Percentiles rank a stretch among this genome's conserved stretches.
Evolutionary conservation across 768 basidiomycete species (phyloP).

Genomic region (Mycena olivaceomarginata): DNA sequence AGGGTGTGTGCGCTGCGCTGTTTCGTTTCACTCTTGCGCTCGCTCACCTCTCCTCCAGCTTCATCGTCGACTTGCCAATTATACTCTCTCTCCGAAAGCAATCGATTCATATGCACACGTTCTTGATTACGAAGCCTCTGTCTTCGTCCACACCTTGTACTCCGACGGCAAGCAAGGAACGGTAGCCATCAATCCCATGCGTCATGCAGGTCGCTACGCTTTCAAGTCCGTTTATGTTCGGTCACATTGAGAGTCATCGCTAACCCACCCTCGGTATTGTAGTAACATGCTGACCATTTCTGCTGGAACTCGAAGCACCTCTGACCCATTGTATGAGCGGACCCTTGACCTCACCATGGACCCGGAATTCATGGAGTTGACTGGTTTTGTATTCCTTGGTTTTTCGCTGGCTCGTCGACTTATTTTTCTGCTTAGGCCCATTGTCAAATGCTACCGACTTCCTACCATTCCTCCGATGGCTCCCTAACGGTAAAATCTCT

Average conservation of each 20-base stretch:
- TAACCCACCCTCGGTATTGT: background rate
- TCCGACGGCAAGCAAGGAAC: conserved; percentile 33
- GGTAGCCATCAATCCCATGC: conserved; percentile 44
- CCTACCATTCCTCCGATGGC: conserved; percentile 40
- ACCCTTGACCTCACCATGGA: conserved; percentile 40
- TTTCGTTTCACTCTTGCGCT: background rate
- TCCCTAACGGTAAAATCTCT: conserved; percentile 39
- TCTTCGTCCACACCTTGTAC: conserved; percentile 44
- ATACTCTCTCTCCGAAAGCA: too few species aligned
- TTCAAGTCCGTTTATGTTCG: conserved; percentile 38
- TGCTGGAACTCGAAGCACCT: conserved; percentile 43
- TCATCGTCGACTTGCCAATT: too few species aligned
- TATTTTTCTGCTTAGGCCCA: conserved; percentile 35
- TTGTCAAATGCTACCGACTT: conserved; percentile 49
- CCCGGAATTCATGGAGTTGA: conserved; percentile 48
- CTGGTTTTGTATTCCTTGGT: conserved; percentile 5
- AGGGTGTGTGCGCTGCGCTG: conserved; percentile 32
- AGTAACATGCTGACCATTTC: conserved; percentile 48
- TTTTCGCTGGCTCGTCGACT: background rate
- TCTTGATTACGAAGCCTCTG: conserved; percentile 45
- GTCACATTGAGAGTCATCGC: background rate
- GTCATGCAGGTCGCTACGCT: conserved; percentile 41
- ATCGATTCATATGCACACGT: conserved; percentile 42
- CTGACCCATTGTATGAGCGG: conserved; percentile 33
- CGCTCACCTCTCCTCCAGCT: too few species aligned